Evolutionary conservation across 202 grass and related monocot species (phyloP).

Genomic region (Setaria viridis): DNA sequence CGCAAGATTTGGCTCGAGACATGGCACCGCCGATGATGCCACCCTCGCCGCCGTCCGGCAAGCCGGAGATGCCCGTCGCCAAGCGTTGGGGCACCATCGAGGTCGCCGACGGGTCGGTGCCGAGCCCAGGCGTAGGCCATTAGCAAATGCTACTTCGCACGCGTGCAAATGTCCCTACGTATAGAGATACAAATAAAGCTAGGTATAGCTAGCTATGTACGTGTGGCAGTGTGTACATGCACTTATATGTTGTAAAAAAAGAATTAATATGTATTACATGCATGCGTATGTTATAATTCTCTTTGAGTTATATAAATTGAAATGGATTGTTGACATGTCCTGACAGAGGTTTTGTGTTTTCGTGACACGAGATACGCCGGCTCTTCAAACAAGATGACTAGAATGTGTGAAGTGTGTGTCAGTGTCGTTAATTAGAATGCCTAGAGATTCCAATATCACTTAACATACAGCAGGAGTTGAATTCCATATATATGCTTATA

Average conservation of each 20-base stretch:
- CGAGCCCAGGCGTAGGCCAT: slow-evolving; percentile 29
- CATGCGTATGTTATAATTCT: neutral
- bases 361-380: neutral
- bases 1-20: neutral
- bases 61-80: neutral
- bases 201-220: neutral
- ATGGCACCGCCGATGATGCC: slow-evolving; percentile 11
- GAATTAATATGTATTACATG: neutral
- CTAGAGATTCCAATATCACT: neutral
- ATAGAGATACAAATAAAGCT: neutral
- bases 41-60: neutral
- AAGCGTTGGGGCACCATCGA: neutral
- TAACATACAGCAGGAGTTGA: neutral
- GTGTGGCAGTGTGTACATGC: neutral
- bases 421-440: neutral
- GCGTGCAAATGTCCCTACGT: neutral
- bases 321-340: neutral
- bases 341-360: neutral
- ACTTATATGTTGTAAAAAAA: neutral
- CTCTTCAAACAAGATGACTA: neutral
- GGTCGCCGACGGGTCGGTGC: slow-evolving; percentile 12
- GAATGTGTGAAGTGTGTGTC: neutral
- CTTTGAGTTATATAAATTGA: neutral
- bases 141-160: neutral
- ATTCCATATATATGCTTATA: too few relatives aligned